phyloP scores from a whole-genome alignment of 768 basidiomycete genomes.

The Pisolithus marmoratus region DNA sequence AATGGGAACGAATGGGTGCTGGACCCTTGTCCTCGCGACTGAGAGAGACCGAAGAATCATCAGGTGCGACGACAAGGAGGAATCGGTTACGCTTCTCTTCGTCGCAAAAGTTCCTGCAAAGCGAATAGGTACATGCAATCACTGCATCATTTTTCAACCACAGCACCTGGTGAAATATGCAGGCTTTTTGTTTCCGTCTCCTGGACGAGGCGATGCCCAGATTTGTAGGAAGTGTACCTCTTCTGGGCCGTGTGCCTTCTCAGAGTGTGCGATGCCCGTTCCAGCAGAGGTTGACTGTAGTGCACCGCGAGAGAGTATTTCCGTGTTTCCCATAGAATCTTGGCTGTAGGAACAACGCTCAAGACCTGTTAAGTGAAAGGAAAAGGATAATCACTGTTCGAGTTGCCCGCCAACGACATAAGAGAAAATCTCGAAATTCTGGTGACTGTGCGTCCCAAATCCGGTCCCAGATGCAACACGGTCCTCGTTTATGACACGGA shows the following conservation, averaged over 20 bases:
- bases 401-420: constrained; percentile 77
- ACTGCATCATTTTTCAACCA: not conserved
- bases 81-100: constrained; percentile 73
- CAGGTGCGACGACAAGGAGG: constrained; percentile 72
- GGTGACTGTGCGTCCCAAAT: constrained; percentile 81
- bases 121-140: not conserved
- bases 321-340: constrained; percentile 89
- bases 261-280: constrained; percentile 84
- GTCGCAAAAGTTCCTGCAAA: constrained; percentile 64
- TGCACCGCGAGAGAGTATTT: constrained; percentile 84
- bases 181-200: constrained; percentile 36
- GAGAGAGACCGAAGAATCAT: constrained; percentile 50
- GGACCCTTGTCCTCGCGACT: constrained; percentile 71
- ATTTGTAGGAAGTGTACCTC: constrained; percentile 64
- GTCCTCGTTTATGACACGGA: constrained; percentile 92
- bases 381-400: constrained; percentile 57
- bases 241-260: constrained; percentile 46
- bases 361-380: not conserved
- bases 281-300: constrained; percentile 90
- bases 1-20: constrained; percentile 67
- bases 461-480: constrained; percentile 72
- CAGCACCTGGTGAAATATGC: constrained; percentile 76
- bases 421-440: constrained; percentile 88
- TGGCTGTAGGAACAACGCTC: constrained; percentile 40
- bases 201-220: constrained; percentile 49